These are phyloP conservation scores for Oryza longistaminata DNA, from an alignment of 176 grass and related monocot species.

Conservation along the genomic window DNA sequence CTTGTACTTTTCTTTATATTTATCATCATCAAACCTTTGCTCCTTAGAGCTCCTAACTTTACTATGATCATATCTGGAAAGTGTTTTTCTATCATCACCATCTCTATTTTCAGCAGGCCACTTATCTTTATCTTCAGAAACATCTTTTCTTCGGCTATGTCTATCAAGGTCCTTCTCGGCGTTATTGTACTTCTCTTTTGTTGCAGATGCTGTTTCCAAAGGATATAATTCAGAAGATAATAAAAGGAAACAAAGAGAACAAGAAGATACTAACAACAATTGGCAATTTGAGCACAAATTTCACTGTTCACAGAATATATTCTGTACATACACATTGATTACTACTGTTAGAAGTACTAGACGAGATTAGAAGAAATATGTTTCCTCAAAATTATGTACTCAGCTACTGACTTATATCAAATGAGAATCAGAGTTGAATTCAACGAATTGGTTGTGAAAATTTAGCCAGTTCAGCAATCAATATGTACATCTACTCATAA, in stretches of 20 bases:
- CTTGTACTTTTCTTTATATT: conserved; percentile 78
- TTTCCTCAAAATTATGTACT: not conserved
- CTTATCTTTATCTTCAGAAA: conserved; percentile 71
- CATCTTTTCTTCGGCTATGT: conserved; percentile 61
- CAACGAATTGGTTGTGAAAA: not conserved
- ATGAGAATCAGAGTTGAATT: not conserved
- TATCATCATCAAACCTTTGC: conserved; percentile 69
- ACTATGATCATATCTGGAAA: conserved; percentile 69
- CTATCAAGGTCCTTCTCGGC: conserved; percentile 59
- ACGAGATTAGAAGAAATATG: not conserved
- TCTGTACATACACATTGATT: not conserved
- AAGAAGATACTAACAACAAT: not conserved
- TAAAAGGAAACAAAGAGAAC: not conserved
- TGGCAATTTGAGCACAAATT: not conserved
- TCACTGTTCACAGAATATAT: not conserved
- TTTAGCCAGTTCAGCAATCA: not conserved
- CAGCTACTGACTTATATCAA: not conserved
- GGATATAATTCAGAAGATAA: conserved; percentile 19
- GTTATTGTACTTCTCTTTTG: conserved; percentile 54
- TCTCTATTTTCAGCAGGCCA: conserved; percentile 64
- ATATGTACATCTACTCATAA: not conserved
- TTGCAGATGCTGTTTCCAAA: conserved; percentile 49
- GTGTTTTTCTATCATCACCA: conserved; percentile 64
- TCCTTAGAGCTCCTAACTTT: conserved; percentile 80
- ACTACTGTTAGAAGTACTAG: not conserved